Base-by-base conservation (phyloP, 2,329 filamentous ascomycete species). In the Xylariaceae sp. region DNA sequence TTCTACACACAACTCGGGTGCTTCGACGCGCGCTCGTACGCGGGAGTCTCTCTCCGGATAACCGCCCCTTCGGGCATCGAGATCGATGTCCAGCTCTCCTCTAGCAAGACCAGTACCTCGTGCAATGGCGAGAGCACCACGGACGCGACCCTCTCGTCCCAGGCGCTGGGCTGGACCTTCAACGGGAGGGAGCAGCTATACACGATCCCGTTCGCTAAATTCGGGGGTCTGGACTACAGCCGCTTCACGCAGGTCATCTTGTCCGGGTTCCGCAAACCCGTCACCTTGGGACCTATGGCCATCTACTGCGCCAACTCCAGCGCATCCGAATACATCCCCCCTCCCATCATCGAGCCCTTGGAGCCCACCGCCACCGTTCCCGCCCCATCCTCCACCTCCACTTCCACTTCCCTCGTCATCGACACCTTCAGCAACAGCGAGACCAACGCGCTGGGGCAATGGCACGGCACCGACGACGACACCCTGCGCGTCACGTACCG, bases 381-480 rank as follows among this genome's bases (percentile, higher is more conserved):
- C n/a, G 69, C 71, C 3, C 74, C 73, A 3, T 48, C 60, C 9
- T 66, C 71, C 34, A 66, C 68, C 14, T 66, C 71, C 34, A 66
- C 68, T 14, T 68, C 68, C 17, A 64, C 68, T 12, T 59, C 63
- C 9, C 64, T 78, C 19, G 64, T 83, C 0, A 74, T 85, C 40
- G 81, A 85, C 59, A 69, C 68, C 3, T 85, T 85, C 47, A 60
- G 60, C 24, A 68, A 66, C 47, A 40, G 59, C 3, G 61, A 68
- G 44, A 67, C 60, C 17, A 85, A 85, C 52, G 69, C 74, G 13
- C 67, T 84, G 2, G 74, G 72, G 3, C 71, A 76, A 58, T 85
- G 78, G 73, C 80, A 84, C 56, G 81, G 81, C 8, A 67, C 67
- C n/a, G 78, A 80, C 32, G 78, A 83, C 43, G 68, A 69, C 12